Percentiles rank a stretch among this genome's conserved stretches.
Evolutionary conservation across 768 basidiomycete species (phyloP).

Genomic region (Sarcodon aspratus): DNA sequence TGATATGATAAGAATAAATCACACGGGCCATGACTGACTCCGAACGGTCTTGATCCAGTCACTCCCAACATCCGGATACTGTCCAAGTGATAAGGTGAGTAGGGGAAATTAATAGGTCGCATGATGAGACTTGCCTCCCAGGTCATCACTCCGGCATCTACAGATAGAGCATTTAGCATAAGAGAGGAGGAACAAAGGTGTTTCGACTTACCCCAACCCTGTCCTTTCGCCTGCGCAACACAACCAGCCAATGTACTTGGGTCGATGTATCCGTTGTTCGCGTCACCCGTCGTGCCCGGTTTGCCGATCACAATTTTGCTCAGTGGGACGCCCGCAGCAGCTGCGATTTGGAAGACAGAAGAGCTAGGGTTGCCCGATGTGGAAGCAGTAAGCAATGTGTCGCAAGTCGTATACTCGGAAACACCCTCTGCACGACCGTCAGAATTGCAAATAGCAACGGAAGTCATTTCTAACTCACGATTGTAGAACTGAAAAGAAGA

Average conservation of each 20-base stretch:
- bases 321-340: slow-evolving; percentile 28
- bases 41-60: slow-evolving; percentile 28
- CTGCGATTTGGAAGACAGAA: slow-evolving; percentile 40
- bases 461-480: neutral
- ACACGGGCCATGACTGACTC: slow-evolving; percentile 21
- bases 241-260: slow-evolving; percentile 47
- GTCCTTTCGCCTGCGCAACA: slow-evolving; percentile 41
- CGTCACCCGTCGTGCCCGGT: slow-evolving; percentile 29
- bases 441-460: slow-evolving; percentile 9
- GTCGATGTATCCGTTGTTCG: slow-evolving; percentile 45
- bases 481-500: slow-evolving; percentile 12
- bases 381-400: slow-evolving; percentile 44
- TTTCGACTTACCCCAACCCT: slow-evolving; percentile 52
- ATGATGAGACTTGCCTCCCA: slow-evolving; percentile 15
- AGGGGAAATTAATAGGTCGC: no score
- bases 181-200: neutral
- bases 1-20: no score
- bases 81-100: no score
- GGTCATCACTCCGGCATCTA: slow-evolving; percentile 26
- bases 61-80: slow-evolving; percentile 25
- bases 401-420: slow-evolving; percentile 54
- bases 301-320: slow-evolving; percentile 49
- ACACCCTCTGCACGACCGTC: slow-evolving; percentile 34
- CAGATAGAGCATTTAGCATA: neutral
- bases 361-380: slow-evolving; percentile 40